Conservation (phyloP, 2,329 filamentous ascomycete species). For the Sporothrix mexicana region DNA sequence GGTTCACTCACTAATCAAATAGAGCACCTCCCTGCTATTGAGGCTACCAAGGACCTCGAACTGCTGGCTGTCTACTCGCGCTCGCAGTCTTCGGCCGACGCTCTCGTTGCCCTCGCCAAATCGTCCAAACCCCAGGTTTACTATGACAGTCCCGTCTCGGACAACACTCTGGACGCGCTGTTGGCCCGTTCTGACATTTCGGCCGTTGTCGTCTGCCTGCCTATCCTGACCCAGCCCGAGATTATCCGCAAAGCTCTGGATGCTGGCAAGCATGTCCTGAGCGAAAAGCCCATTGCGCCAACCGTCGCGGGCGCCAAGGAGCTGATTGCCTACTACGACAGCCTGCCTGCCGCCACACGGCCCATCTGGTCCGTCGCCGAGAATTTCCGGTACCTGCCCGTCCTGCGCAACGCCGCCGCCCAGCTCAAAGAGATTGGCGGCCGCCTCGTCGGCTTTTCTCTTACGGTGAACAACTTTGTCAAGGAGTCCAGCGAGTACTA, state of each 20-base stretch:
- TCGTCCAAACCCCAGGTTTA: conserved; percentile 55
- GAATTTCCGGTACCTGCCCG: conserved; percentile 65
- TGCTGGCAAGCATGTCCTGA: conserved; percentile 73
- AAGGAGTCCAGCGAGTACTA: conserved; percentile 53
- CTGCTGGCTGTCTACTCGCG: conserved; percentile 72
- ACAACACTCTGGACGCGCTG: conserved; percentile 56
- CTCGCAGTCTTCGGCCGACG: conserved; percentile 61
- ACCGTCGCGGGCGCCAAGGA: conserved; percentile 48
- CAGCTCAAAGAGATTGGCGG: conserved; percentile 41
- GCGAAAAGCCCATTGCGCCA: conserved; percentile 71
- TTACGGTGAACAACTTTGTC: conserved; percentile 53
- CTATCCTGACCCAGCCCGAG: conserved; percentile 65
- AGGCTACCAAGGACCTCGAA: conserved; percentile 54
- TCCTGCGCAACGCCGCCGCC: conserved; percentile 39
- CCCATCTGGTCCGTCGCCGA: conserved; percentile 69
- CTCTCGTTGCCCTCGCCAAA: conserved; percentile 46
- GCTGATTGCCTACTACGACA: conserved; percentile 44
- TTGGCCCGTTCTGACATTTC: conserved; percentile 60
- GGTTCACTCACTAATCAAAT: background rate
- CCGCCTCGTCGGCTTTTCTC: conserved; percentile 46
- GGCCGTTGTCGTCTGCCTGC: conserved; percentile 65
- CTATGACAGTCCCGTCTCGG: conserved; percentile 58
- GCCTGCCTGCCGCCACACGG: conserved; percentile 36
- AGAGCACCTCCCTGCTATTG: conserved; percentile 61
- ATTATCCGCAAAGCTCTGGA: conserved; percentile 63